Evolutionary conservation across 2,329 filamentous ascomycete species (phyloP), one percentile per base, ranked within the genome.

Genomic region (Pezicula radicicola): DNA sequence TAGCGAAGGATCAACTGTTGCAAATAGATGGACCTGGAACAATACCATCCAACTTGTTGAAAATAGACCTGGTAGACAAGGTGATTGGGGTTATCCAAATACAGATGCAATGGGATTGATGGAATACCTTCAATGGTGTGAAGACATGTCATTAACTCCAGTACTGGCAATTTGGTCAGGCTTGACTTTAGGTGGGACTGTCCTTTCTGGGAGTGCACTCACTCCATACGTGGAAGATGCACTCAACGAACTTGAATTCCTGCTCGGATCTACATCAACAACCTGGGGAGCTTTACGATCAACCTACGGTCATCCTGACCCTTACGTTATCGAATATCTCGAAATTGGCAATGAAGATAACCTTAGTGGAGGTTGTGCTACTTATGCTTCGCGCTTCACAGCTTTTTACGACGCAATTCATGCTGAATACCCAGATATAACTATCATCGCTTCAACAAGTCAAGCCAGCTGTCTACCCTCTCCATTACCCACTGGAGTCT

Each of bases 171-270:
- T 80, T 25, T 79, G 75, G 69, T 63, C 66, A 12, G 77, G 77
- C 1, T 64, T 73, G 15, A 70, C 66, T 18, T 65, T 79, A 3
- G 66, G 65, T 21, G 63, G 59, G 21, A 67, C 72, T 9, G 67
- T 69, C 6, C 70, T 71, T 12, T 62, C 74, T 13, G 68, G 73
- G 15, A 58, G 66, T 6, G 69, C 72, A 10, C 68, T 70, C 5
- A 70, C 70, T 10, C 63, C 74, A 12, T 78, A 72, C 48, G 65
- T 81, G 12, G 63, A 78, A 6, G 72, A 75, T 50, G 75, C 73
- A 3, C 60, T 80, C 27, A 67, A 80, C 54, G 74, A 79, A 56
- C 66, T 80, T 28, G 76, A 80, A 55, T 79, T 79, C 58, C 63
- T 78, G n/a, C 69, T 73, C 33, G 76, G 76, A 1, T 65, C 70